These are phyloP conservation scores for Petunia secreta DNA, from an alignment of 257 asterid species.

Conservation along the genomic window DNA sequence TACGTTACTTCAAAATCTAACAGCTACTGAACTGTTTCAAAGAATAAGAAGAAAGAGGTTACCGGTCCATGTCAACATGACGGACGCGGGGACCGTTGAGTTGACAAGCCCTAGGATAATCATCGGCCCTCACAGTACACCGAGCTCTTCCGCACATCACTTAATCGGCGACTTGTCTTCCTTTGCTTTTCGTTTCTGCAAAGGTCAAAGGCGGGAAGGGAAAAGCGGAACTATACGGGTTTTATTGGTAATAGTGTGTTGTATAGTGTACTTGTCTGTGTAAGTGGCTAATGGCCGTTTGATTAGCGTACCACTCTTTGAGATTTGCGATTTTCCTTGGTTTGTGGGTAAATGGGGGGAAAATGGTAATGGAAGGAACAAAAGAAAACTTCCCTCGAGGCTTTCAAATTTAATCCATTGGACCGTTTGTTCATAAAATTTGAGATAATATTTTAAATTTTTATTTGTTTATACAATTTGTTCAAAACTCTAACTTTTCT, in stretches of 20 bases:
- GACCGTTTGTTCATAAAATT: too few relatives aligned
- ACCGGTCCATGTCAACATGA: constrained; percentile 74
- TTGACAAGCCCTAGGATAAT: constrained; percentile 62
- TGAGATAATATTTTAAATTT: too few relatives aligned
- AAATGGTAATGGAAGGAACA: too few relatives aligned
- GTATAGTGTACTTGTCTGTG: background rate
- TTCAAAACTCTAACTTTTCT: too few relatives aligned
- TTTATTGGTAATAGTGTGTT: background rate
- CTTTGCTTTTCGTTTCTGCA: constrained; percentile 20
- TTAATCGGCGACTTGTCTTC: constrained; percentile 24
- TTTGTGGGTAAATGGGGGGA: too few relatives aligned
- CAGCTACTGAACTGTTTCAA: background rate
- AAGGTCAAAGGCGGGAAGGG: constrained; percentile 42
- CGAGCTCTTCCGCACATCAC: constrained; percentile 91
- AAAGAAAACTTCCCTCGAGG: too few relatives aligned
- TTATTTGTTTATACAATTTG: too few relatives aligned
- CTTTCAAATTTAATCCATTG: too few relatives aligned
- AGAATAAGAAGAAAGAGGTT: background rate
- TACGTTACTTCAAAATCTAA: background rate
- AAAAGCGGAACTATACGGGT: constrained; percentile 2
- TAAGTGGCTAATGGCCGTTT: background rate
- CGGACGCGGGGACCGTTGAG: constrained; percentile 69
- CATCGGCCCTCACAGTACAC: constrained; percentile 76
- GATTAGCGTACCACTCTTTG: background rate
- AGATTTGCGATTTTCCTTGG: background rate